A percentile compares a stretch with the other conserved stretches of the same genome.
Conservation (phyloP, 1,284 basidiomycete species). For the Ceratobasidium sp. region DNA sequence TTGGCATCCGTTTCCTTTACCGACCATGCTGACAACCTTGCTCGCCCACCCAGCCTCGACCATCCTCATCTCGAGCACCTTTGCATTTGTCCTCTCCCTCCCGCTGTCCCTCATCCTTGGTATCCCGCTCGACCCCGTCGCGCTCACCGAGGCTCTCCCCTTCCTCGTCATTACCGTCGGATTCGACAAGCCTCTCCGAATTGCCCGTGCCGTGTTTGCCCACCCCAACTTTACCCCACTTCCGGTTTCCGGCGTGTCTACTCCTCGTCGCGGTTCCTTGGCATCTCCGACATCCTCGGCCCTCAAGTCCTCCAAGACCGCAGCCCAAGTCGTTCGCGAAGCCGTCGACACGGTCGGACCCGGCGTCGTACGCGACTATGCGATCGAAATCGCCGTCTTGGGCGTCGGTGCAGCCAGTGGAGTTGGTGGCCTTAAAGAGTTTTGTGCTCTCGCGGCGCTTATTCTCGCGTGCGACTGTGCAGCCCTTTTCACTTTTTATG, state of each 20-base stretch:
- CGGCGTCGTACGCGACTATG: constrained; percentile 90
- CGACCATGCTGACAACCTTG: constrained; percentile 24
- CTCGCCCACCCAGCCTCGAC: constrained; percentile 61
- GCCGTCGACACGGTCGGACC: constrained; percentile 81
- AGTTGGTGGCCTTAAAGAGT: constrained; percentile 90
- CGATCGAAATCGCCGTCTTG: constrained; percentile 89
- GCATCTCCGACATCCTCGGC: constrained; percentile 35
- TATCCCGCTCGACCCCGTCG: constrained; percentile 91
- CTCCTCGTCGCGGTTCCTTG: constrained; percentile 5
- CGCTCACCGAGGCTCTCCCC: constrained; percentile 92
- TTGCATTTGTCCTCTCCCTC: constrained; percentile 87
- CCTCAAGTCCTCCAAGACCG: constrained; percentile 59
- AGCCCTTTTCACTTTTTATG: constrained; percentile 89
- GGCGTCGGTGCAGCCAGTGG: constrained; percentile 85
- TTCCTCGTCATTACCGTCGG: constrained; percentile 98
- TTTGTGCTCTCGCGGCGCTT: constrained; percentile 92
- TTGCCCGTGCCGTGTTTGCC: constrained; percentile 89
- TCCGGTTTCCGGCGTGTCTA: constrained; percentile 49
- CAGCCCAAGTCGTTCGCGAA: constrained; percentile 83
- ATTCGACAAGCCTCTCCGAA: constrained; percentile 95
- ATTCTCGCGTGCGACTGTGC: constrained; percentile 87
- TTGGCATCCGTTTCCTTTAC: constrained; percentile 24
- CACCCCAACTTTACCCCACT: constrained; percentile 75
- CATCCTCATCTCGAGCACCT: constrained; percentile 83
- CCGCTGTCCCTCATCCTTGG: constrained; percentile 82